Evolutionary conservation across 129 eudicot species (phyloP), one percentile per base, ranked within the genome.

Genomic region (Artemisia annua): DNA sequence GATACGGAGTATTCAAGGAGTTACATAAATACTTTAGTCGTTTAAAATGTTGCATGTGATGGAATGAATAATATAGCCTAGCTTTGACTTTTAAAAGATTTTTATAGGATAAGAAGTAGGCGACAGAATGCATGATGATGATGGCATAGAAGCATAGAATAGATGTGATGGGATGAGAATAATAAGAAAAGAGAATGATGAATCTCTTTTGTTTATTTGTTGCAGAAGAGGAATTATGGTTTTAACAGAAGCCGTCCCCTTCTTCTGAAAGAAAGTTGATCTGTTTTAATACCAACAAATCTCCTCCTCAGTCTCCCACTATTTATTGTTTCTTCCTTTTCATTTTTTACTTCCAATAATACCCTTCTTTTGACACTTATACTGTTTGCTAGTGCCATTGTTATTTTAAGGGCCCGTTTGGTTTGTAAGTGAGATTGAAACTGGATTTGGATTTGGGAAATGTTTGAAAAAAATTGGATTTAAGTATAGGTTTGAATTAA

Each of bases 141-240:
- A 61, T 61, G 48, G 19, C 66, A 60, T 35, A 5, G 17, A 16
- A 52, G 57, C 2, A 50, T 10, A 16, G 66, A 61, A 50, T 10
- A 16, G 66, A 61, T 14, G 46, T 16, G 24, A 55, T 55, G 24
- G 66, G 32, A 61, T 28, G 15, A 43, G 57, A 52, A 52, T 52
- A 52, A 51, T 12, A 50, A 35, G 44, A 7, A 16, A 52, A 52
- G n/a, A 60, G 65, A 61, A 61, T 61, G 66, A 61, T 61, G 66
- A 28, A 61, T 61, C 28, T 58, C 22, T 61, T 61, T 28, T 39
- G 1, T 61, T 35, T 35, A 35, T 35, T 35, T 35, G 44, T 35
- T 35, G 44, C 66, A 61, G 66, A 61, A 61, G 32, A 14, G 66
- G 66, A 61, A 61, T 61, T 39, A 61, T 61, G 66, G 66, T 15